Conservation (phyloP, 2,329 filamentous ascomycete genomes). For the Xylaria sp. region DNA sequence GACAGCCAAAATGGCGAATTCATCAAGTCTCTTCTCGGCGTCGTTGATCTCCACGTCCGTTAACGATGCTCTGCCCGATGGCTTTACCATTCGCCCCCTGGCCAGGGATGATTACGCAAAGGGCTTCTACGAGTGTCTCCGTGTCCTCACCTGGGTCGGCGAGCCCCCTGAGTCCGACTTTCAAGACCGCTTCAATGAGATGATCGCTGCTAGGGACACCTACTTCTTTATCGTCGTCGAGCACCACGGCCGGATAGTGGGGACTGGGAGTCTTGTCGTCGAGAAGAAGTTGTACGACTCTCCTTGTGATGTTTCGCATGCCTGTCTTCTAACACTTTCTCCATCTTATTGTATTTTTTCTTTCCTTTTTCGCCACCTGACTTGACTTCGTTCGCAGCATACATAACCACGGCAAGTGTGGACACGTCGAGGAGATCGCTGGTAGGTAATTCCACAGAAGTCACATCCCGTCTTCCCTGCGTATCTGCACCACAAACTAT, state of each 20-base stretch:
- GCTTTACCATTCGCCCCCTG: slow-evolving; percentile 78
- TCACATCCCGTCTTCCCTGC: neutral
- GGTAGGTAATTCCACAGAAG: slow-evolving; percentile 13
- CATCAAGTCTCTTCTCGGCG: slow-evolving; percentile 67
- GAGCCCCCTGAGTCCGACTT: slow-evolving; percentile 67
- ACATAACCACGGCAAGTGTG: slow-evolving; percentile 74
- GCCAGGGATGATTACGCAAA: slow-evolving; percentile 73
- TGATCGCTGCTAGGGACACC: slow-evolving; percentile 53
- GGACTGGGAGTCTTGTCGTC: slow-evolving; percentile 79
- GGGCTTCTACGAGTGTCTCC: slow-evolving; percentile 80
- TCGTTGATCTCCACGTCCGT: slow-evolving; percentile 74
- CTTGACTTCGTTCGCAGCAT: slow-evolving; percentile 58
- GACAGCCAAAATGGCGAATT: slow-evolving; percentile 17
- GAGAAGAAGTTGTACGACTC: slow-evolving; percentile 78
- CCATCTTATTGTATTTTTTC: neutral
- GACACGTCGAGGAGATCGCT: slow-evolving; percentile 87
- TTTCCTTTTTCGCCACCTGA: neutral
- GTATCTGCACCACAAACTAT: neutral
- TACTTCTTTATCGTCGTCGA: slow-evolving; percentile 81
- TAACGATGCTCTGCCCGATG: slow-evolving; percentile 69
- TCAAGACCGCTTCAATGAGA: slow-evolving; percentile 71
- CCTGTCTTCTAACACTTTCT: neutral
- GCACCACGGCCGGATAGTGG: slow-evolving; percentile 72
- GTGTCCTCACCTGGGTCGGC: slow-evolving; percentile 81
- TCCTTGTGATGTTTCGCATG: neutral